Conservation (phyloP, 2,329 filamentous ascomycete genomes). For the Trichoderma endophyticum region DNA sequence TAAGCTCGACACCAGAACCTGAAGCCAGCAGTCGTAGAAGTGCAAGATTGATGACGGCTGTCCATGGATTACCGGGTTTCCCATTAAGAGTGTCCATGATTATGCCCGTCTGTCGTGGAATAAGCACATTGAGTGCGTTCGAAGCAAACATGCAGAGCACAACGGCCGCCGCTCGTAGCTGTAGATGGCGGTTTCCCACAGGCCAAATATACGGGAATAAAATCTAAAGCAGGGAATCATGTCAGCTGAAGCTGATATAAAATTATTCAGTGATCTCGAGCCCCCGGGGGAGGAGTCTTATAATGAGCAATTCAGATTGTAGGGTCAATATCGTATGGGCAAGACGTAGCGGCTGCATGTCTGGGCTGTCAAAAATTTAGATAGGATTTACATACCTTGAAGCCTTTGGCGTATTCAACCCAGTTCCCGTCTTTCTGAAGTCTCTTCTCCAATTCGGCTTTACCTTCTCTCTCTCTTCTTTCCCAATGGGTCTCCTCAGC, state of each 20-base stretch:
- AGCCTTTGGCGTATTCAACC: constrained; percentile 73
- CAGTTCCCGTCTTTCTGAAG: constrained; percentile 73
- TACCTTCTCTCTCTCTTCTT: constrained; percentile 50
- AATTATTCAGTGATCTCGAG: not conserved
- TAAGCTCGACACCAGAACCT: constrained; percentile 51
- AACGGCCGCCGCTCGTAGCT: constrained; percentile 65
- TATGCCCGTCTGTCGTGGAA: constrained; percentile 77
- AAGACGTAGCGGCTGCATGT: not conserved
- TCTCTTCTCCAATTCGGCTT: constrained; percentile 62
- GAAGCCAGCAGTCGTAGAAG: constrained; percentile 51
- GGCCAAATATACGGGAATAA: constrained; percentile 82
- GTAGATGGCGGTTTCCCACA: constrained; percentile 60
- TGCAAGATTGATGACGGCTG: constrained; percentile 51
- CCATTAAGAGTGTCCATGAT: constrained; percentile 67
- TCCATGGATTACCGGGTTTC: constrained; percentile 48
- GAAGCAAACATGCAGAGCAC: constrained; percentile 64
- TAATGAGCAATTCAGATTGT: not conserved
- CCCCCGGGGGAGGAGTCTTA: too few species aligned
- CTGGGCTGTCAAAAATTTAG: not conserved
- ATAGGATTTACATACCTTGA: constrained; percentile 47
- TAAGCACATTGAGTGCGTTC: constrained; percentile 71
- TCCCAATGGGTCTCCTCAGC: constrained; percentile 53
- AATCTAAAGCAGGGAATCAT: constrained; percentile 43
- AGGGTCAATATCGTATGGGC: not conserved
- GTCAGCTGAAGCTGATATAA: not conserved